These are phyloP conservation scores for Vitis riparia DNA, from an alignment of 164 flowering plant species.

Conservation along the genomic window DNA sequence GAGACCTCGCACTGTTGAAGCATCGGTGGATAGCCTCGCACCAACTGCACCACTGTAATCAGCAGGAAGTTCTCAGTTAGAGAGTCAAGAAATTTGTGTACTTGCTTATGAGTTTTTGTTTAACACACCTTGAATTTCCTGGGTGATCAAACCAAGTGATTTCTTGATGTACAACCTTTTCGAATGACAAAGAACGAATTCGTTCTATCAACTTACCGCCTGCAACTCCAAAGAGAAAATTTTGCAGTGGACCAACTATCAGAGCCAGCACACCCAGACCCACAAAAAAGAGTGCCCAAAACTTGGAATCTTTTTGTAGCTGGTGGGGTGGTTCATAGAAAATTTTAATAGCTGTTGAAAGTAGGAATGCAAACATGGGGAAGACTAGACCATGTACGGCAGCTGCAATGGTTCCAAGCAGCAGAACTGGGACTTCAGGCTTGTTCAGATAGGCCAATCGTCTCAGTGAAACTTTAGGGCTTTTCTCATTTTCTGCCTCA, in stretches of 20 bases:
- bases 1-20: constrained; percentile 36
- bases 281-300: constrained; percentile 48
- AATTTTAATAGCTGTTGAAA: constrained; percentile 48
- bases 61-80: neutral
- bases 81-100: too few species aligned
- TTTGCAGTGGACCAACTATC: constrained; percentile 39
- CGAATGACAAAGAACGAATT: constrained; percentile 55
- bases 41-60: constrained; percentile 53
- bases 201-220: constrained; percentile 60
- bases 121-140: constrained; percentile 53
- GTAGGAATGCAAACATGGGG: constrained; percentile 56
- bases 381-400: constrained; percentile 43
- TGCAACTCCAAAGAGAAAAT: constrained; percentile 62
- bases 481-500: constrained; percentile 12
- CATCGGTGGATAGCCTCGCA: constrained; percentile 62
- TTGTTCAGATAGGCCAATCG: constrained; percentile 58
- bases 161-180: constrained; percentile 61
- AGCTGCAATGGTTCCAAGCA: constrained; percentile 57
- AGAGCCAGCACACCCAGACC: constrained; percentile 29
- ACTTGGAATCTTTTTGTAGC: constrained; percentile 44
- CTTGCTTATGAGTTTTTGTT: neutral
- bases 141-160: constrained; percentile 78
- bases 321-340: constrained; percentile 45
- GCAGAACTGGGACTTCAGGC: constrained; percentile 52
- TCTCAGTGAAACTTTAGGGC: constrained; percentile 27